A percentile compares a stretch with the other conserved stretches of the same genome.
Conservation (phyloP, 768 basidiomycete species). For the Naematelia encephala region DNA sequence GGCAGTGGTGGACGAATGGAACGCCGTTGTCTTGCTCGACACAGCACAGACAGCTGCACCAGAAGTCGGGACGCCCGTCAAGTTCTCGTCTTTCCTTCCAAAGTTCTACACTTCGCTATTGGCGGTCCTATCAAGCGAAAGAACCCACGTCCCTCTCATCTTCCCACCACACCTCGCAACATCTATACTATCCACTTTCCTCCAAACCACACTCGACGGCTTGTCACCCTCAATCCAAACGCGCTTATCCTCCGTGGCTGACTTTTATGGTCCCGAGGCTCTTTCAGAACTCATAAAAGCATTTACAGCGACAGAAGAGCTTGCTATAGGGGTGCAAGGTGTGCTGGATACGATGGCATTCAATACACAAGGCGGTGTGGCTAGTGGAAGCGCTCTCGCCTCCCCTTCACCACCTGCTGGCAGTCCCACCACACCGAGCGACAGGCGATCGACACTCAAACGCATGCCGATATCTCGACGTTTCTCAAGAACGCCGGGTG, state of each 20-base stretch:
- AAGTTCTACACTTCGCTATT: constrained; percentile 72
- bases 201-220: constrained; percentile 72
- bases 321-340: constrained; percentile 68
- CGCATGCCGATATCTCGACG: constrained; percentile 24
- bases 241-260: constrained; percentile 67
- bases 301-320: constrained; percentile 75
- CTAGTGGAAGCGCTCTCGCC: constrained; percentile 15
- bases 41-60: constrained; percentile 11
- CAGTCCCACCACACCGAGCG: constrained; percentile 18
- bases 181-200: constrained; percentile 69
- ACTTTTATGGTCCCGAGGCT: constrained; percentile 62
- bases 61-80: constrained; percentile 8
- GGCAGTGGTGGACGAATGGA: constrained; percentile 67
- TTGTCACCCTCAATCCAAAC: constrained; percentile 79
- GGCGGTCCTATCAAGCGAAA: constrained; percentile 65
- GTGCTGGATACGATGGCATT: constrained; percentile 67
- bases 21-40: constrained; percentile 56
- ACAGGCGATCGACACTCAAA: constrained; percentile 8
- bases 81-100: constrained; percentile 66
- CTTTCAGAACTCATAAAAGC: constrained; percentile 68
- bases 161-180: constrained; percentile 75
- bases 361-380: constrained; percentile 40
- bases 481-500: constrained; percentile 31
- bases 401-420: constrained; percentile 11
- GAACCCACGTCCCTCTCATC: constrained; percentile 70